phyloP scores from a whole-genome alignment of 768 basidiomycete genomes.

The Boletellus ananas region DNA sequence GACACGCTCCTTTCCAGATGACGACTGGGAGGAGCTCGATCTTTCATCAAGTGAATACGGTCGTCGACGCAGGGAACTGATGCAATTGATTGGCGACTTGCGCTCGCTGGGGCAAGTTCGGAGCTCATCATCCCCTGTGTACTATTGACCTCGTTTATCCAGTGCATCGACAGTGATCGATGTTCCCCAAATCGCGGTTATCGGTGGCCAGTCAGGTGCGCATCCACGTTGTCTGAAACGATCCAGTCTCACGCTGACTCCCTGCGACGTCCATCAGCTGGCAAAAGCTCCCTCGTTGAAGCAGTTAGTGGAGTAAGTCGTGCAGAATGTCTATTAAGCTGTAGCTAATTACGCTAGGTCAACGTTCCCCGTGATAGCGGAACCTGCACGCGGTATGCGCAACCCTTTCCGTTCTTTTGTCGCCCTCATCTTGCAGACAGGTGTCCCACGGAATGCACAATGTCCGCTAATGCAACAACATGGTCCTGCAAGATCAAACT shows the following conservation, averaged over 20 bases:
- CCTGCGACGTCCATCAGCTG: conserved; percentile 34
- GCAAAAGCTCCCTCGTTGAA: conserved; percentile 59
- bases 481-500: conserved; percentile 48
- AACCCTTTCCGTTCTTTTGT: neutral
- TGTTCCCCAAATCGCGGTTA: conserved; percentile 52
- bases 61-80: conserved; percentile 35
- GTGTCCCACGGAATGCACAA: conserved; percentile 52
- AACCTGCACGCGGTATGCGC: conserved; percentile 51
- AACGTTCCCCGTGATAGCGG: conserved; percentile 60
- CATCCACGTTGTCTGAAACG: neutral
- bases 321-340: neutral
- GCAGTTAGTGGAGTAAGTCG: conserved; percentile 49
- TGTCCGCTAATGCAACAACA: conserved; percentile 36
- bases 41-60: conserved; percentile 39
- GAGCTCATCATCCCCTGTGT: neutral
- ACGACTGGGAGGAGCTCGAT: conserved; percentile 10
- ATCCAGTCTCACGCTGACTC: neutral
- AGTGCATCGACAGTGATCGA: conserved; percentile 40
- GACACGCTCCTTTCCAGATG: conserved; percentile 11
- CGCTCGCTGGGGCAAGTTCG: conserved; percentile 37
- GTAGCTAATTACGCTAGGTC: conserved; percentile 35
- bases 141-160: conserved; percentile 2
- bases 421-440: conserved; percentile 24
- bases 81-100: conserved; percentile 38
- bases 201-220: conserved; percentile 54